Conservation (phyloP, 2,329 filamentous ascomycete species). For the Pseudogymnoascus sp. region DNA sequence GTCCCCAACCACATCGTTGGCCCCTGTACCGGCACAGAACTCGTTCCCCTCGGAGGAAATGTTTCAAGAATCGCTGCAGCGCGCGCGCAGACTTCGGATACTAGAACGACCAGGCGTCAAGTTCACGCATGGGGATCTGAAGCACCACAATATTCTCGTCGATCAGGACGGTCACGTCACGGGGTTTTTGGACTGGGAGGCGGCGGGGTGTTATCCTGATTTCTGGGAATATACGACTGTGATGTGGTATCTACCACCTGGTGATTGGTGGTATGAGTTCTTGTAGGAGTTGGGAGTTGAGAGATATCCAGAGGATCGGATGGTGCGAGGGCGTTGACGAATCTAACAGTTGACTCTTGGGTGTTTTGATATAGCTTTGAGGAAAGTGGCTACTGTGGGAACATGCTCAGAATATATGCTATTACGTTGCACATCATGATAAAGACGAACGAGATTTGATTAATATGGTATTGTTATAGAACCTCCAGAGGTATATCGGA, state of each 20-base stretch:
- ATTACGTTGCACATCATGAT: background rate
- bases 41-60: constrained; percentile 12
- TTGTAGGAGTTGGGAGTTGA: constrained; percentile 16
- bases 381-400: background rate
- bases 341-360: constrained; percentile 16
- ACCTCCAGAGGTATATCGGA: background rate
- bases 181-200: constrained; percentile 41
- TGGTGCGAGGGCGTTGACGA: constrained; percentile 19
- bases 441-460: background rate
- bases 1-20: constrained; percentile 16
- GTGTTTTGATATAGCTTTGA: constrained; percentile 11
- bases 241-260: constrained; percentile 14
- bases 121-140: constrained; percentile 45
- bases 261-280: constrained; percentile 21
- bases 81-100: constrained; percentile 14
- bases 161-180: constrained; percentile 30
- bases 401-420: background rate
- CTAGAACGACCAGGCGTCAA: constrained; percentile 16
- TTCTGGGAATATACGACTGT: constrained; percentile 27
- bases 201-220: constrained; percentile 38
- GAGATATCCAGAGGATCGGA: constrained; percentile 17
- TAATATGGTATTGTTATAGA: background rate
- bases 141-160: constrained; percentile 37
- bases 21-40: constrained; percentile 14
- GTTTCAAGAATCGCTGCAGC: constrained; percentile 11